Evolutionary conservation across 1,139 yeast species (phyloP), one percentile per base, ranked within the genome.

Genomic region (Pichia norvegensis): DNA sequence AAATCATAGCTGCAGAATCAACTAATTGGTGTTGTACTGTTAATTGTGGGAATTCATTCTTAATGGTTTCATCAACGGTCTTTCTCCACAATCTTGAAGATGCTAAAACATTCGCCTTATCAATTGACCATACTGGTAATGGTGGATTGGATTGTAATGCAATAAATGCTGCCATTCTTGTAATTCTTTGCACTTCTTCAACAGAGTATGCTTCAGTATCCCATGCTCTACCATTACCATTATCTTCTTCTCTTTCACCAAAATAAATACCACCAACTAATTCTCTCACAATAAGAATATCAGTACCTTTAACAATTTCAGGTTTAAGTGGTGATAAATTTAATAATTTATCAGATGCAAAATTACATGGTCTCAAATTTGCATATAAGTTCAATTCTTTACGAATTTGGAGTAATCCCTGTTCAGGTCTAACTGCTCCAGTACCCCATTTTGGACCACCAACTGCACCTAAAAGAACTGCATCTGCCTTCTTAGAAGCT

Each of bases 371-470:
- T 67, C 98, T 81, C 66, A 92, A 75, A 67, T 92, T 92, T 50
- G 98, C 98, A 65, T 92, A 92, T 56, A 92, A 72, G 66, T 85
- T 86, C 65, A 92, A 78, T 65, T 87, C 98, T 67, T 92, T 92
- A 68, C 98, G 79, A 65, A 92, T 90, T 69, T 88, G 78, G 55
- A 92, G 76, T 58, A 92, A 76, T 50, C 98, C 98, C 68, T 87
- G 97, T 67, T 92, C 98, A 43, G 98, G 98, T 69, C 98, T 81
- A 43, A 92, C 97, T 16, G 76, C 61, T 29, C 92, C 97, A 33
- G 97, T 85, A 33, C 95, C 94, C 98, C 98, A 92, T 68, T 92
- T 92, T 50, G 98, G 98, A 27, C 98, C 98, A 53, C 98, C 98
- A 25, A 92, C 98, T 6, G 98, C 97, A 53, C 98, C 98, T 49